A percentile compares a stretch with the other conserved stretches of the same genome.
Evolutionary conservation across 345 rosid species (phyloP).

Genomic region (Corchorus capsularis): DNA sequence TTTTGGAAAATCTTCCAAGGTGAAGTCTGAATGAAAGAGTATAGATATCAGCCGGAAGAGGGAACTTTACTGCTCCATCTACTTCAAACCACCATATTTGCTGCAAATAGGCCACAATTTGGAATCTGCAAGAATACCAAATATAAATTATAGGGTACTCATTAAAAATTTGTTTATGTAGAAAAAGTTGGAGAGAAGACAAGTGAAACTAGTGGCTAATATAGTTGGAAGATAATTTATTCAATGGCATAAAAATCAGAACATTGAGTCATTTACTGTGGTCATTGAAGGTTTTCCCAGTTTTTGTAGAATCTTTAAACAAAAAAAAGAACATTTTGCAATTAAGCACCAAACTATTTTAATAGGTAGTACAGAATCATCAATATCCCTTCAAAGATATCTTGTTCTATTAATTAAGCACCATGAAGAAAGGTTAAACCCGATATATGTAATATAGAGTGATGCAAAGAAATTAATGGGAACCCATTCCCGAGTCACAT

Average conservation of each 20-base stretch:
- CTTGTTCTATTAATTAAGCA: neutral
- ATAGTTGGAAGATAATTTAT: neutral
- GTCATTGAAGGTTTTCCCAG: neutral
- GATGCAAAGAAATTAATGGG: neutral
- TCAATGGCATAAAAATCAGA: neutral
- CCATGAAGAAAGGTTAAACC: neutral
- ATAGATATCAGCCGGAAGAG: slow-evolving; percentile 80
- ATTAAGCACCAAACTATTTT: neutral
- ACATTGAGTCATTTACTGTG: neutral
- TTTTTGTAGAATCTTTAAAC: neutral
- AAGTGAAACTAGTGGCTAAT: neutral
- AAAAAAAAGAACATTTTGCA: neutral
- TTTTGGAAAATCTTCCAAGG: slow-evolving; percentile 74
- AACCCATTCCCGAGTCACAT: neutral
- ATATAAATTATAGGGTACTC: neutral
- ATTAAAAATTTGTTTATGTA: neutral
- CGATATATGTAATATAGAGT: neutral
- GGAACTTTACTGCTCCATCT: slow-evolving; percentile 78
- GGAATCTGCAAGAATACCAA: slow-evolving; percentile 54
- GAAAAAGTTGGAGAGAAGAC: neutral
- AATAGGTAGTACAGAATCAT: slow-evolving; percentile 4
- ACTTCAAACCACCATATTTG: slow-evolving; percentile 99
- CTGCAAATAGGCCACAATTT: slow-evolving; percentile 77
- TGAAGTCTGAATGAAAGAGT: slow-evolving; percentile 81
- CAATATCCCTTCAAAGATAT: neutral